Evolutionary conservation across 257 asterid species (phyloP).

Genomic region (Ilex asprella): DNA sequence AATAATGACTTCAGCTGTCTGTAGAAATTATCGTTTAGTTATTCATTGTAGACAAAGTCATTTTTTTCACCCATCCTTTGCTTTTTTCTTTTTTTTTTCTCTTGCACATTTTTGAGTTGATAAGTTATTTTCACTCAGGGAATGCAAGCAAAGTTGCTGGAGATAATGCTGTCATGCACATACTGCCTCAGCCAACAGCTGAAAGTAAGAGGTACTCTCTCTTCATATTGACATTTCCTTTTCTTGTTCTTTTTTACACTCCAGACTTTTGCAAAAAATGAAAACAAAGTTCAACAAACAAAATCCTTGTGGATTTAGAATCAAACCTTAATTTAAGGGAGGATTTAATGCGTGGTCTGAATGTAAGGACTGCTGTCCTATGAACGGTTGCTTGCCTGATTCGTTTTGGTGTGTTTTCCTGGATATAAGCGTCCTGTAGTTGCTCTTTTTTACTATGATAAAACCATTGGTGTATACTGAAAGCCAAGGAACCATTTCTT

Average conservation of each 20-base stretch:
- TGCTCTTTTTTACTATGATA: no score
- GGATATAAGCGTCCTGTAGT: neutral
- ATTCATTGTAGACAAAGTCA: neutral
- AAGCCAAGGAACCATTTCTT: no score
- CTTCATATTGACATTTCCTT: conserved; percentile 5
- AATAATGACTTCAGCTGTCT: no score
- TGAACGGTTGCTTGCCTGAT: no score
- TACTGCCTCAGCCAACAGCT: conserved; percentile 77
- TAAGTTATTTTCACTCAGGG: conserved; percentile 30
- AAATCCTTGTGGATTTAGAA: no score
- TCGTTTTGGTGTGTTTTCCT: neutral
- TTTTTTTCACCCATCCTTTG: no score
- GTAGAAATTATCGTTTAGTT: no score
- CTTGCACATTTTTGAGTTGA: conserved; percentile 11
- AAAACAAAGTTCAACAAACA: no score
- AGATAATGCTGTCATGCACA: conserved; percentile 39
- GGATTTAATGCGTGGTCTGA: neutral
- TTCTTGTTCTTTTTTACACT: neutral
- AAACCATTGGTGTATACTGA: no score
- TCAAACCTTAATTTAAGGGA: neutral
- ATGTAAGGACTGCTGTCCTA: neutral
- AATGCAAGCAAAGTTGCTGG: conserved; percentile 38
- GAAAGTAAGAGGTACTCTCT: conserved; percentile 65
- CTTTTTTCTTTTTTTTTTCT: neutral
- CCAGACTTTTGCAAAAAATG: neutral